phyloP scores from a whole-genome alignment of 257 asterid species.

The Coffea eugenioides region DNA sequence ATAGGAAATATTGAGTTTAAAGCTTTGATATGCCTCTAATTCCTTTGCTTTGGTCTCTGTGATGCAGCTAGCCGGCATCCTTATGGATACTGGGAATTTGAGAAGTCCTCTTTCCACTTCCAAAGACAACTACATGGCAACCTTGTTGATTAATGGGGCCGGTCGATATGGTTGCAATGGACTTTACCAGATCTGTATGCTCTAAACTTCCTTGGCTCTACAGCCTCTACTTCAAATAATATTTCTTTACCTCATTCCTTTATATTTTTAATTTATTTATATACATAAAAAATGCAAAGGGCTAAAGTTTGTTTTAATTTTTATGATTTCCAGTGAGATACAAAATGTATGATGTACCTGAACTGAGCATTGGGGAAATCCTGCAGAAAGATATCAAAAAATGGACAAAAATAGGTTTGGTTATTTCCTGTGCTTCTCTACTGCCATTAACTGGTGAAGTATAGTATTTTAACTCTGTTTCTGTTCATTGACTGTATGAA shows the following conservation, averaged over 20 bases:
- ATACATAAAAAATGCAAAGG: background rate
- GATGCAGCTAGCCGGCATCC: slow-evolving; percentile 79
- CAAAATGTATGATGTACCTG: slow-evolving; percentile 43
- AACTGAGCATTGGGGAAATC: slow-evolving; percentile 52
- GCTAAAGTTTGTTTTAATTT: background rate
- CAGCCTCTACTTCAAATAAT: background rate
- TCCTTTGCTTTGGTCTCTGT: background rate
- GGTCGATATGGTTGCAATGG: slow-evolving; percentile 84
- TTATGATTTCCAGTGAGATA: slow-evolving; percentile 50
- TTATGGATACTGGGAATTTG: slow-evolving; percentile 72
- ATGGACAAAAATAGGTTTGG: slow-evolving; percentile 53
- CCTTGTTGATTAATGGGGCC: slow-evolving; percentile 77
- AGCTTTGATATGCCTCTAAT: background rate
- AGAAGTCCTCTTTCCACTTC: slow-evolving; percentile 46
- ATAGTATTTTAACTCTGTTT: background rate
- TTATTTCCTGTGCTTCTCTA: slow-evolving; percentile 16
- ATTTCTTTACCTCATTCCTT: background rate
- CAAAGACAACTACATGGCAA: slow-evolving; percentile 76
- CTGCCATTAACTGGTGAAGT: slow-evolving; percentile 3
- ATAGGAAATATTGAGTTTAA: background rate
- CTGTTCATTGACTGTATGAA: background rate
- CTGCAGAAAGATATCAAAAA: slow-evolving; percentile 58
- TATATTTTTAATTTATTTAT: slow-evolving; percentile 4
- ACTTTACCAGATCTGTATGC: slow-evolving; percentile 69
- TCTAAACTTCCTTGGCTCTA: background rate